Conservation (phyloP, 2,329 filamentous ascomycete species). For the Fusarium sp. region DNA sequence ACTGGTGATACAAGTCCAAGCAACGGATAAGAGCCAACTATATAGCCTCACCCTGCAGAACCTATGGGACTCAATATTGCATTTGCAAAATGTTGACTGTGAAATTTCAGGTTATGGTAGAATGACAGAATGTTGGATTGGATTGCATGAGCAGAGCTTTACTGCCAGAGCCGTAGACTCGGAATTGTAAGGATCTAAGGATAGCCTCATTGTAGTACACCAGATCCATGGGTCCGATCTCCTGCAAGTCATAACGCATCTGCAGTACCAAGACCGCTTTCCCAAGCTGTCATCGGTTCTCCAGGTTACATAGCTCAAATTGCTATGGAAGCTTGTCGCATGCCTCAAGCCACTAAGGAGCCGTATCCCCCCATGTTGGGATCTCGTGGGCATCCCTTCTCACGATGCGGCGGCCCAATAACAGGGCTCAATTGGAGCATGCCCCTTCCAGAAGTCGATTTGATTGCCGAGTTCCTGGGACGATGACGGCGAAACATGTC, state of each 20-base stretch:
- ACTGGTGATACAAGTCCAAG: neutral
- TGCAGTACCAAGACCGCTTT: neutral
- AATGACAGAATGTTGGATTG: neutral
- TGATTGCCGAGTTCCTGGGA: conserved; percentile 27
- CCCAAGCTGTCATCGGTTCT: neutral
- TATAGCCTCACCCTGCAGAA: neutral
- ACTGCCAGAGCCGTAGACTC: neutral
- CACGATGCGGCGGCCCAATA: conserved; percentile 19
- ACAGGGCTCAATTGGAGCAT: conserved; percentile 24
- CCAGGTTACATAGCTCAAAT: neutral
- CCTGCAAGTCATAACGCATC: conserved; percentile 5
- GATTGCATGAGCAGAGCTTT: neutral
- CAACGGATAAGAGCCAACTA: neutral
- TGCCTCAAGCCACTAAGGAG: conserved; percentile 13
- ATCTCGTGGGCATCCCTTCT: conserved; percentile 25
- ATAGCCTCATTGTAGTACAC: neutral
- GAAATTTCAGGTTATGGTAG: too few species aligned
- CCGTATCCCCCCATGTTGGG: neutral
- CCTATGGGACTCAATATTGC: neutral
- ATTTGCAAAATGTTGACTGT: too few species aligned
- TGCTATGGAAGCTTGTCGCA: conserved; percentile 1
- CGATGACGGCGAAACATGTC: conserved; percentile 12
- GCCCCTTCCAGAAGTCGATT: conserved; percentile 21
- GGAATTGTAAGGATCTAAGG: neutral
- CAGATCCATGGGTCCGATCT: neutral